phyloP scores from a whole-genome alignment of 306 rosid species.

The Sechiopsis laciniata region DNA sequence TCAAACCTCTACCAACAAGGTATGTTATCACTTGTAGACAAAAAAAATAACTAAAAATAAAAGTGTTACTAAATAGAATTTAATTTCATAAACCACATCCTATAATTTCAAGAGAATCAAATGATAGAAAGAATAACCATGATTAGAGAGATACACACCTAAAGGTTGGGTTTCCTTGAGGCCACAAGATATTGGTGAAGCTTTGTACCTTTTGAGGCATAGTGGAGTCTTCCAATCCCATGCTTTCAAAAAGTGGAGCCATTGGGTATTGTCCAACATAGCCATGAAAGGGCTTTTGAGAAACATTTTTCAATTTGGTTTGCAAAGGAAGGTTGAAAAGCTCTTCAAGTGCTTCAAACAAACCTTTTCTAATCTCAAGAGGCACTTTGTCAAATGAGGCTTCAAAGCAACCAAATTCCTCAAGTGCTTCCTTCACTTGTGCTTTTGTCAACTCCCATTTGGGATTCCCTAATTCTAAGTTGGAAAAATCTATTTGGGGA shows the following conservation, averaged over 20 bases:
- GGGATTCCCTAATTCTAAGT: constrained; percentile 23
- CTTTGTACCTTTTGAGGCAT: constrained; percentile 33
- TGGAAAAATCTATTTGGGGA: constrained; percentile 49
- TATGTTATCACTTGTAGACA: no score
- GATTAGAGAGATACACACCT: constrained; percentile 26
- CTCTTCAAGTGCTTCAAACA: constrained; percentile 36
- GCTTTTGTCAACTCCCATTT: constrained; percentile 52
- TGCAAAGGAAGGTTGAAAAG: constrained; percentile 64
- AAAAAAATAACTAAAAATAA: no score
- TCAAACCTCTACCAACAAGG: no score
- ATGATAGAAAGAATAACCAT: no score
- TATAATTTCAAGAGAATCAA: no score
- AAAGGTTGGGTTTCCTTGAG: constrained; percentile 50
- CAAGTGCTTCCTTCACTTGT: constrained; percentile 47
- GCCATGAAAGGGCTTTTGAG: constrained; percentile 56
- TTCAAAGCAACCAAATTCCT: constrained; percentile 67
- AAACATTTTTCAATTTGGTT: constrained; percentile 48
- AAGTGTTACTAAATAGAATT: no score
- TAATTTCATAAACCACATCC: no score
- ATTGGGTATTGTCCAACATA: constrained; percentile 57
- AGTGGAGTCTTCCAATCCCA: constrained; percentile 54
- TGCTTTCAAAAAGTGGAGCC: constrained; percentile 55
- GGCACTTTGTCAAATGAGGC: constrained; percentile 45
- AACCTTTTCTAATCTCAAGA: constrained; percentile 30
- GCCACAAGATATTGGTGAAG: constrained; percentile 41